Evolutionary conservation across 495 filamentous ascomycete species (phyloP).

Genomic region (Saxophila tyrrhenica): DNA sequence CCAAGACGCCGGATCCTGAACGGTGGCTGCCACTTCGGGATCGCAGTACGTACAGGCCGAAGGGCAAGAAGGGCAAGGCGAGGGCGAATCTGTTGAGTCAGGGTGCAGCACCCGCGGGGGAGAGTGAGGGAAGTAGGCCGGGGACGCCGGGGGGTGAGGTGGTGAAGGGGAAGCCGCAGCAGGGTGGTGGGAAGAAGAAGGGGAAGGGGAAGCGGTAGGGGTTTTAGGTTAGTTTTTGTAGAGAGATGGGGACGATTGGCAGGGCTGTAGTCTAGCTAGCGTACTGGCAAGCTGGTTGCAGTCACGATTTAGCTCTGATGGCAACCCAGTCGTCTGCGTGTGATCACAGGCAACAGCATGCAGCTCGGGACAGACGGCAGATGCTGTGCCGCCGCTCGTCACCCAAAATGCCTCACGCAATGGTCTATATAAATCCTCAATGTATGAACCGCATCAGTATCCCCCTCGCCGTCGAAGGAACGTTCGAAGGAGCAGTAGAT

Average conservation of each 20-base stretch:
- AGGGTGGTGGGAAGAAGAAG: conserved; percentile 27
- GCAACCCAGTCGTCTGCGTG: too few species aligned
- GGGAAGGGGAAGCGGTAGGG: conserved; percentile 32
- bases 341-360: too few species aligned
- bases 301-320: too few species aligned
- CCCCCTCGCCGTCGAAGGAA: too few species aligned
- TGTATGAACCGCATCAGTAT: too few species aligned
- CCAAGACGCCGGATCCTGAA: conserved; percentile 70
- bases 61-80: conserved; percentile 84
- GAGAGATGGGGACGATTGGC: conserved; percentile 40
- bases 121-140: conserved; percentile 30
- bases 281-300: too few species aligned
- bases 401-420: too few species aligned
- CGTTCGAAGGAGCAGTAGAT: too few species aligned
- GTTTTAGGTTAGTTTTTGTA: conserved; percentile 25
- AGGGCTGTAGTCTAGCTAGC: neutral
- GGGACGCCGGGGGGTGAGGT: conserved; percentile 18
- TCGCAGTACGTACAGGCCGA: conserved; percentile 75
- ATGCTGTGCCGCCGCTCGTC: too few species aligned
- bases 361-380: too few species aligned
- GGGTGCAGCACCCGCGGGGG: conserved; percentile 53
- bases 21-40: conserved; percentile 86
- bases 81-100: conserved; percentile 76
- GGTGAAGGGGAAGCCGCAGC: conserved; percentile 15
- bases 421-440: too few species aligned